Percentiles rank a stretch among this genome's conserved stretches.
phyloP scores from a whole-genome alignment of 2,329 filamentous ascomycete species.

The Thelonectria olida region DNA sequence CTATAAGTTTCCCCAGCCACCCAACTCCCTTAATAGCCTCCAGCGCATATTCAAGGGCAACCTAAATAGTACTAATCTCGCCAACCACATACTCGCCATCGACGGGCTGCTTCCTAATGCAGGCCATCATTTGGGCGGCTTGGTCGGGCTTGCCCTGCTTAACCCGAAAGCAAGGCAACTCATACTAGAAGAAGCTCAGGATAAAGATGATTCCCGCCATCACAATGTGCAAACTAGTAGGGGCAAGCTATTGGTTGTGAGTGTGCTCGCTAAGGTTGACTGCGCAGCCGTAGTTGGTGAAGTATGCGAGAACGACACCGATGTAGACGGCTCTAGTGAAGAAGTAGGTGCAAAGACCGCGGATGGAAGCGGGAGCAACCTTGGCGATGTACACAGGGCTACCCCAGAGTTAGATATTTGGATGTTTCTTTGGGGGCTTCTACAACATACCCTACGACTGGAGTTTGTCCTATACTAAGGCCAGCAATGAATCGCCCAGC shows the following conservation, averaged over 20 bases:
- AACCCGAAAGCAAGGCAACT: constrained; percentile 77
- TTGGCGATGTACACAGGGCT: constrained; percentile 77
- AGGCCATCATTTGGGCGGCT: constrained; percentile 64
- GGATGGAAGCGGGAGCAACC: constrained; percentile 73
- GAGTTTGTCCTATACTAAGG: constrained; percentile 72
- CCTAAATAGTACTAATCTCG: constrained; percentile 72
- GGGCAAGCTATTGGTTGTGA: constrained; percentile 68
- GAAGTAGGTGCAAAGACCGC: constrained; percentile 75
- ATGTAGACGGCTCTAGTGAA: constrained; percentile 71
- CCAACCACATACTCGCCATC: constrained; percentile 69
- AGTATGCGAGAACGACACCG: constrained; percentile 83
- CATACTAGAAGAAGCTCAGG: constrained; percentile 73
- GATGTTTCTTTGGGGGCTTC: neutral
- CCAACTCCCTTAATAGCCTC: constrained; percentile 74
- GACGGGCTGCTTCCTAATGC: constrained; percentile 65
- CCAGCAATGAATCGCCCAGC: constrained; percentile 74
- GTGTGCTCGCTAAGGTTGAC: constrained; percentile 58
- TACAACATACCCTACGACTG: constrained; percentile 63
- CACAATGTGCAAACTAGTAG: constrained; percentile 80
- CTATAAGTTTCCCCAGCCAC: constrained; percentile 72
- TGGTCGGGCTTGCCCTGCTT: constrained; percentile 69
- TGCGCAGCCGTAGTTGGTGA: constrained; percentile 71
- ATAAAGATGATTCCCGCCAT: constrained; percentile 77
- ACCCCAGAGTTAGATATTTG: constrained; percentile 6
- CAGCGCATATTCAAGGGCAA: constrained; percentile 74